phyloP scores from a whole-genome alignment of 2,329 filamentous ascomycete species.

The Tolypocladium nubicola region DNA sequence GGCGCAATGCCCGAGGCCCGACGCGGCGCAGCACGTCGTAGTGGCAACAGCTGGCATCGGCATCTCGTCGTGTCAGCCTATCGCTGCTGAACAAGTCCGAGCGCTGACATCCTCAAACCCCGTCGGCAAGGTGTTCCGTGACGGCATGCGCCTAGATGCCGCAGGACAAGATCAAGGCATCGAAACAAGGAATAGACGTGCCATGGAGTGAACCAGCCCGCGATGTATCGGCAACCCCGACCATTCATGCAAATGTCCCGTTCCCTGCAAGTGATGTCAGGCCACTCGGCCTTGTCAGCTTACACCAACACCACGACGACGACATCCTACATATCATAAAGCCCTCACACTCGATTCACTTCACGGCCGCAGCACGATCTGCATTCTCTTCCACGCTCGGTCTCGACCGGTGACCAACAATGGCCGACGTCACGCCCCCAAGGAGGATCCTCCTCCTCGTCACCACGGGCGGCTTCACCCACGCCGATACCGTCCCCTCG shows the following conservation, averaged over 20 bases:
- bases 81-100: background rate
- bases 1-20: background rate
- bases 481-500: background rate
- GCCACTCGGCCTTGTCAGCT: background rate
- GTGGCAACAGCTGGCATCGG: background rate
- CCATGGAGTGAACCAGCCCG: background rate
- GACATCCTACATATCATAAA: background rate
- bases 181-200: background rate
- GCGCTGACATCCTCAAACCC: background rate
- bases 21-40: background rate
- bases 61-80: background rate
- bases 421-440: background rate
- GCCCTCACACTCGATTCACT: background rate
- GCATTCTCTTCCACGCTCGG: background rate
- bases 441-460: background rate
- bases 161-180: background rate
- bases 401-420: background rate
- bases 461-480: background rate
- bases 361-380: background rate
- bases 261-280: background rate
- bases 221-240: background rate
- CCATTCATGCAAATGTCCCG: background rate
- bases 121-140: background rate
- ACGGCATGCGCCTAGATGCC: too few species aligned
- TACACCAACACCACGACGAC: background rate